These are phyloP conservation scores for Lentinula edodes DNA, from an alignment of 768 basidiomycete genomes.

Conservation along the genomic window DNA sequence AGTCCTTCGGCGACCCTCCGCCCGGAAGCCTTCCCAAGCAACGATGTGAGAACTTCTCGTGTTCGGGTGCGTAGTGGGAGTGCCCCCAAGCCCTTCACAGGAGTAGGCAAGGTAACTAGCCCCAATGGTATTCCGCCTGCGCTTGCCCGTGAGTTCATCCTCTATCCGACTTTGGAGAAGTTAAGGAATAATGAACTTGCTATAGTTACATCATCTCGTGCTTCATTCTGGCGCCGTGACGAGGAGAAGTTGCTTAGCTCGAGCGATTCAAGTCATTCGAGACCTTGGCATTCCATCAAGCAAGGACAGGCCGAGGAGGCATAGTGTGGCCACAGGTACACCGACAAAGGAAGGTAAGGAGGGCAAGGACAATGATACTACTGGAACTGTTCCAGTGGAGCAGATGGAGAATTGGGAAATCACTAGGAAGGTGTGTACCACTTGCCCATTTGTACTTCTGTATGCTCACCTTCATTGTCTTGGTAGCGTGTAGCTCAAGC, in stretches of 20 bases:
- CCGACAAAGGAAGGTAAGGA: not conserved
- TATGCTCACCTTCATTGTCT: not conserved
- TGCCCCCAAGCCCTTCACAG: not conserved
- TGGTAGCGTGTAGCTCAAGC: slow-evolving; percentile 22
- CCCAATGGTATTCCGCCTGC: not conserved
- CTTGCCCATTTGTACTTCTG: not conserved
- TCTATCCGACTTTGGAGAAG: not conserved
- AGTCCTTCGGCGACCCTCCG: not conserved
- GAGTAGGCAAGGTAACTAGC: not conserved
- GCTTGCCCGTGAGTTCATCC: not conserved
- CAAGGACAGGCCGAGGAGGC: not conserved
- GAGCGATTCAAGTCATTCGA: not conserved
- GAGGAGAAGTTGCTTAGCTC: not conserved
- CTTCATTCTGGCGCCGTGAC: not conserved
- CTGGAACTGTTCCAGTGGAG: not conserved
- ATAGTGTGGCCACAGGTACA: not conserved
- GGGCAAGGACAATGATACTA: not conserved
- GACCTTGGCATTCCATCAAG: not conserved
- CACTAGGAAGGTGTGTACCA: not conserved
- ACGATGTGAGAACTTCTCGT: not conserved
- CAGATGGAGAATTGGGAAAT: slow-evolving; percentile 2
- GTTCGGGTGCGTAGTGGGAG: not conserved
- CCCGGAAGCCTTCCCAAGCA: not conserved
- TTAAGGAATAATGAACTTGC: not conserved
- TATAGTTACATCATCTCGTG: not conserved